Evolutionary conservation across 176 grass and related monocot genomes (phyloP).

Genomic region (Aegilops umbellulata): DNA sequence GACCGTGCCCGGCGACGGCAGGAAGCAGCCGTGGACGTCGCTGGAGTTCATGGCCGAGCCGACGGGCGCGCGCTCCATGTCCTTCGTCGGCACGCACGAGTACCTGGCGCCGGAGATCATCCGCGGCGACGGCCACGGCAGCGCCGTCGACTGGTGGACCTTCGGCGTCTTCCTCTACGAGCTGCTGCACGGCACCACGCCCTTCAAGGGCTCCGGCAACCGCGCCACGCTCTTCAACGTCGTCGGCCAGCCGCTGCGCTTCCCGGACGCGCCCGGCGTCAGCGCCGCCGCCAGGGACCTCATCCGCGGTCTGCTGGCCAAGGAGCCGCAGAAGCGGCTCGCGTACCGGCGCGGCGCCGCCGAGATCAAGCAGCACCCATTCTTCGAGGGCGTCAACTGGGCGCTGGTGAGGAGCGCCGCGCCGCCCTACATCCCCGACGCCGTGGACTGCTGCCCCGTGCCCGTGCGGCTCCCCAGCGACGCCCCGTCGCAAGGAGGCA

Average conservation of each 20-base stretch:
- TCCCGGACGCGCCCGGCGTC: conserved; percentile 57
- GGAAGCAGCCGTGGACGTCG: conserved; percentile 25
- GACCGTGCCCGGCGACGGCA: neutral
- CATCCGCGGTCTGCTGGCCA: conserved; percentile 74
- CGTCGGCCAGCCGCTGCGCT: conserved; percentile 79
- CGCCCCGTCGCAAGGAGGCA: neutral
- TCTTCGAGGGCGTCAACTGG: conserved; percentile 92
- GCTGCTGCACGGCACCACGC: conserved; percentile 77
- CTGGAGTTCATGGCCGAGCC: conserved; percentile 90
- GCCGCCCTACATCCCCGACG: conserved; percentile 66
- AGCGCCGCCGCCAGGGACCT: conserved; percentile 79
- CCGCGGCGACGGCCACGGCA: conserved; percentile 84
- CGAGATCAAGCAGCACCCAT: conserved; percentile 86
- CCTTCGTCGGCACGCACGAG: conserved; percentile 91
- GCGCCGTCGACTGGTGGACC: conserved; percentile 96
- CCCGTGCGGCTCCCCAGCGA: no score
- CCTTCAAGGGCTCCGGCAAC: conserved; percentile 91
- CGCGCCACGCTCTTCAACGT: conserved; percentile 89
- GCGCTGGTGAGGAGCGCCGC: conserved; percentile 73
- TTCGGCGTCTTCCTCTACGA: conserved; percentile 90
- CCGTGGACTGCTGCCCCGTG: conserved; percentile 4
- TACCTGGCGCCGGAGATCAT: conserved; percentile 93
- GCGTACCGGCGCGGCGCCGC: conserved; percentile 69
- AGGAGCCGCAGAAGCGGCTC: conserved; percentile 69
- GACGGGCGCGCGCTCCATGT: conserved; percentile 71